These are phyloP conservation scores for Gorgonomyces haynaldii DNA, from an alignment of 192 early-diverging fungal species.

Conservation along the genomic window DNA sequence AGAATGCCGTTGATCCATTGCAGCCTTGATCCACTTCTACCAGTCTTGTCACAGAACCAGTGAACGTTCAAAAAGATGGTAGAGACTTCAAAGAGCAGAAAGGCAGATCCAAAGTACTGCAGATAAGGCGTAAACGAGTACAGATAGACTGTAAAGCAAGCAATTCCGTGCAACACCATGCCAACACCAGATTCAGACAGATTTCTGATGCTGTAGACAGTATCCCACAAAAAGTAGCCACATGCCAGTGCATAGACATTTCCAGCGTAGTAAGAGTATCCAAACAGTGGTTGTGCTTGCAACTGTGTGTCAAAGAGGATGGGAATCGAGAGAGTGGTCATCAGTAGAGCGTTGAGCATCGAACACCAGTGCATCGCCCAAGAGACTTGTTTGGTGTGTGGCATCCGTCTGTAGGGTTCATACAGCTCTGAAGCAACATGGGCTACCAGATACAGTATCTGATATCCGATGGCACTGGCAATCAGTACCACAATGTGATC, in stretches of 20 bases:
- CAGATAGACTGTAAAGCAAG: conserved; percentile 63
- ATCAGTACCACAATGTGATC: too few species aligned
- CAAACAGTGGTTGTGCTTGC: conserved; percentile 55
- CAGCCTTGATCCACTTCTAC: conserved; percentile 60
- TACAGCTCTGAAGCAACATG: too few species aligned
- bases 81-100: conserved; percentile 78
- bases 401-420: not conserved
- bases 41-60: conserved; percentile 88
- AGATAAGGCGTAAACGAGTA: conserved; percentile 67
- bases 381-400: not conserved
- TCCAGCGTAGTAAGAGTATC: conserved; percentile 55
- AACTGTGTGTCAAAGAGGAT: conserved; percentile 57
- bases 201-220: conserved; percentile 50
- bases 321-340: conserved; percentile 54
- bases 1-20: conserved; percentile 79
- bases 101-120: conserved; percentile 74
- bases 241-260: conserved; percentile 72
- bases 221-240: conserved; percentile 91
- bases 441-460: too few species aligned
- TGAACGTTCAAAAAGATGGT: conserved; percentile 86
- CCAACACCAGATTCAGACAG: conserved; percentile 59
- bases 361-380: conserved; percentile 65
- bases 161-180: conserved; percentile 71
- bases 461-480: too few species aligned
- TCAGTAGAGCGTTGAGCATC: conserved; percentile 54